Evolutionary conservation across 148 eudicot species (phyloP), one percentile per base, ranked within the genome.

Genomic region (Amaranthus cruentus): DNA sequence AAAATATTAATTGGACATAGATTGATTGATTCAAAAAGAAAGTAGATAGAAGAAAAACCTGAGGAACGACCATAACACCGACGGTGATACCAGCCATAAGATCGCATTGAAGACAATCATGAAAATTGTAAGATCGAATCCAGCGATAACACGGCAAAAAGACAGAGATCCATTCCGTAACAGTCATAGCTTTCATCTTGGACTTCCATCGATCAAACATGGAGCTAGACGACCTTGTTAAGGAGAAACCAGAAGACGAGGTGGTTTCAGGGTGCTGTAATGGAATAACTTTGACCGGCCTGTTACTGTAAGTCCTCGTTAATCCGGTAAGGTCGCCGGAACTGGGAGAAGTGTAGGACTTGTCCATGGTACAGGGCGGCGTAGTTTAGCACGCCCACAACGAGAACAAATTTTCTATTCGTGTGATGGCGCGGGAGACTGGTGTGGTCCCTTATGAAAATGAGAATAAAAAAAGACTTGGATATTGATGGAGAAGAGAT

Each of bases 31-130:
- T 2, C 66, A 51, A 52, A 2, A 9, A 6, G 51, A 9, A 49
- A 76, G 52, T 11, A 55, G 55, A 54, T 44, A 47, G 51, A 48
- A 11, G 54, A 60, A 44, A n/a, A 15, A 91, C 99, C 99, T 95
- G 99, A 79, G 99, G 99, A 4, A 95, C 97, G 50, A 95, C 92
- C 99, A 95, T 95, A 78, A 95, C 81, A 49, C 97, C 99, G 74
- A 95, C 99, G 64, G 99, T 88, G 59, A 89, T 52, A 47, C 99
- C 99, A 18, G 97, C 88, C 82, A 90, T 83, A 66, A 92, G 81
- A 85, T 95, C 99, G 18, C 70, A 56, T 81, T 90, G 97, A 66
- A 95, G 77, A 72, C 83, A 86, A 15, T 95, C 97, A 1, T 77
- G 76, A 82, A 79, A 77, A n/a, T 74, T 75, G 54, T 95, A 95